A percentile compares a stretch with the other conserved stretches of the same genome.
Evolutionary conservation across 805 yeast genomes (phyloP).

Genomic region (Suhomyces sp.): DNA sequence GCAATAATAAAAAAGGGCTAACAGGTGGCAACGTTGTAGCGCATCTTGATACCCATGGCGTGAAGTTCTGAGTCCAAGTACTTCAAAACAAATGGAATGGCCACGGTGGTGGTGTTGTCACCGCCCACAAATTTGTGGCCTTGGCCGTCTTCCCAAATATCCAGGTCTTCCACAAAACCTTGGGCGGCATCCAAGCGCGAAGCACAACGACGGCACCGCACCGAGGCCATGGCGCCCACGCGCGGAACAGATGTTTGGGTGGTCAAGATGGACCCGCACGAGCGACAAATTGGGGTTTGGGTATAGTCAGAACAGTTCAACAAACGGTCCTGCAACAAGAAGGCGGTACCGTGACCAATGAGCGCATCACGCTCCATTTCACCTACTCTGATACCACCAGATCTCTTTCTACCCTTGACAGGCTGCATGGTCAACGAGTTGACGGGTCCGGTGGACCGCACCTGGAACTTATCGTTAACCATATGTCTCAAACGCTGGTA

Average conservation of each 20-base stretch:
- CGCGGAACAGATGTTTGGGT: constrained; percentile 91
- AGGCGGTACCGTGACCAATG: constrained; percentile 97
- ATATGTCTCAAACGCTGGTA: constrained; percentile 98
- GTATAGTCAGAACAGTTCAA: constrained; percentile 95
- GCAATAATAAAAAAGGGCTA: background rate
- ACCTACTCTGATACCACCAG: constrained; percentile 99
- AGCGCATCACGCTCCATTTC: constrained; percentile 99
- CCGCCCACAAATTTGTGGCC: constrained; percentile 93
- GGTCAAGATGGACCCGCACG: constrained; percentile 88
- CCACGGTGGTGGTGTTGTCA: constrained; percentile 88
- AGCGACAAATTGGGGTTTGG: constrained; percentile 83
- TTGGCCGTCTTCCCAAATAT: constrained; percentile 96
- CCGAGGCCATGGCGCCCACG: constrained; percentile 73
- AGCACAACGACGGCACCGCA: constrained; percentile 92
- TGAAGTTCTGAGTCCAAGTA: constrained; percentile 92
- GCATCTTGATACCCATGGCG: constrained; percentile 96
- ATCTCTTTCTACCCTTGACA: constrained; percentile 97
- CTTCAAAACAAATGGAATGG: constrained; percentile 93
- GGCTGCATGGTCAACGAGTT: constrained; percentile 98
- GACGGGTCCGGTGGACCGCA: constrained; percentile 97
- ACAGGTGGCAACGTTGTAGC: constrained; percentile 62
- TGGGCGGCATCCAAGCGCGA: constrained; percentile 57
- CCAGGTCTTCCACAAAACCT: constrained; percentile 58
- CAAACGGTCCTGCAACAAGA: constrained; percentile 88
- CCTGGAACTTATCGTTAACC: constrained; percentile 99